These are phyloP conservation scores for Phytophthora palmivora DNA, from an alignment of 352 stramenopile genomes.

Conservation along the genomic window DNA sequence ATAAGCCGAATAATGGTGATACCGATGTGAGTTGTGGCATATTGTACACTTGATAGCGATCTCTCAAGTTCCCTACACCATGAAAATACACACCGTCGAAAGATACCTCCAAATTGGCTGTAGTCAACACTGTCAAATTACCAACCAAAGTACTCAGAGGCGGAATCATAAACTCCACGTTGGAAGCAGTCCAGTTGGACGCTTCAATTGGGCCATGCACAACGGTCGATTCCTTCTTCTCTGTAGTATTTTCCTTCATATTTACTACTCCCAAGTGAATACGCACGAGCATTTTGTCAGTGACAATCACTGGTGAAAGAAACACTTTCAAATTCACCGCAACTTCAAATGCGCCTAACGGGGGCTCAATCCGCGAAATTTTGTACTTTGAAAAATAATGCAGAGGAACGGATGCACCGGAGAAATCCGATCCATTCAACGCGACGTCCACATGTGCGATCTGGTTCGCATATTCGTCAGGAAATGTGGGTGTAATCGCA, in stretches of 20 bases:
- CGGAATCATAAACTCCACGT: constrained; percentile 54
- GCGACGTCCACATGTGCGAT: constrained; percentile 66
- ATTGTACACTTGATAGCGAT: constrained; percentile 66
- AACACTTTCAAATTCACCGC: constrained; percentile 48
- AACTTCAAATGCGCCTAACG: constrained; percentile 66
- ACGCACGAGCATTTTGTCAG: constrained; percentile 49
- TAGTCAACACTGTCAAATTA: constrained; percentile 41
- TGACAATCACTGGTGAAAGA: constrained; percentile 53
- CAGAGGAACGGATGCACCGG: constrained; percentile 47
- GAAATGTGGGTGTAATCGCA: constrained; percentile 52
- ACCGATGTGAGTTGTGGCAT: constrained; percentile 61
- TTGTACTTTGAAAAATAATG: constrained; percentile 65
- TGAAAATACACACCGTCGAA: constrained; percentile 66
- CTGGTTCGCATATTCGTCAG: constrained; percentile 50
- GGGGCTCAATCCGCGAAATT: constrained; percentile 55
- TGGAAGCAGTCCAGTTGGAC: constrained; percentile 42
- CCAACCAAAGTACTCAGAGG: constrained; percentile 42
- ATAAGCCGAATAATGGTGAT: constrained; percentile 52
- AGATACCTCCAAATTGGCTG: constrained; percentile 52
- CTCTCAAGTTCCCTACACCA: constrained; percentile 49
- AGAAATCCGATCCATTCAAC: constrained; percentile 76
- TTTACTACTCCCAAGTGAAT: constrained; percentile 45
- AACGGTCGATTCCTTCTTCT: constrained; percentile 11
- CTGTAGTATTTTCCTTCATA: background rate
- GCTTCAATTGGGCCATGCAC: constrained; percentile 53